phyloP scores from a whole-genome alignment of 441 rosid species.

The Pelargonium australe region DNA sequence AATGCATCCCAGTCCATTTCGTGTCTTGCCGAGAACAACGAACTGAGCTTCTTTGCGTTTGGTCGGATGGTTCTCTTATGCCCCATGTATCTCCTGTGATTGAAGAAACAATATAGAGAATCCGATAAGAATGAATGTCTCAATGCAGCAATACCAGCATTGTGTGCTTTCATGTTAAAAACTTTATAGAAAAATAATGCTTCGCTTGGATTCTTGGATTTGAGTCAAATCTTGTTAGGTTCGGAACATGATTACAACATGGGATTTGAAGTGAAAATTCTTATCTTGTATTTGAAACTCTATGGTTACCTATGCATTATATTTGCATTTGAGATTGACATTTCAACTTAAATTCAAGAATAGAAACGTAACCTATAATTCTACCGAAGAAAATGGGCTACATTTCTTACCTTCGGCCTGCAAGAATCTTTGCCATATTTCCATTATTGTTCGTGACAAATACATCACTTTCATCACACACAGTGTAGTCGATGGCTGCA shows the following conservation, averaged over 20 bases:
- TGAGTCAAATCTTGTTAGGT: too few relatives aligned
- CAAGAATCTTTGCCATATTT: conserved; percentile 97
- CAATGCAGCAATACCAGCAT: not conserved
- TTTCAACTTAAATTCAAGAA: too few relatives aligned
- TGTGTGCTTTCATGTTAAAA: too few relatives aligned
- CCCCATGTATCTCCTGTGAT: conserved; percentile 78
- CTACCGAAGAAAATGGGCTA: conserved; percentile 13
- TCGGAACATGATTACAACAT: too few relatives aligned
- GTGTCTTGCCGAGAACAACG: conserved; percentile 57
- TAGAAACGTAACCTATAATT: not conserved
- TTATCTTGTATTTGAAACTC: too few relatives aligned
- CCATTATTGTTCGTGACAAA: conserved; percentile 92
- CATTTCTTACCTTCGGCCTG: conserved; percentile 82
- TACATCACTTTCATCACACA: conserved; percentile 87
- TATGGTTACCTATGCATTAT: too few relatives aligned
- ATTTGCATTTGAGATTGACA: too few relatives aligned
- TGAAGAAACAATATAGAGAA: conserved; percentile 6
- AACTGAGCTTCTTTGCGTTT: conserved; percentile 79
- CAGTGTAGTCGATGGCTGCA: conserved; percentile 89
- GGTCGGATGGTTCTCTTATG: conserved; percentile 95
- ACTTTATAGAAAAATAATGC: too few relatives aligned
- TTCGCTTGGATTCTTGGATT: too few relatives aligned
- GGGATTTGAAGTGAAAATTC: too few relatives aligned
- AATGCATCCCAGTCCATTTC: conserved; percentile 77
- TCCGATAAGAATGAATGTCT: not conserved